These are phyloP conservation scores for Oryza rufipogon DNA, from an alignment of 176 grass and related monocot species.

Conservation along the genomic window DNA sequence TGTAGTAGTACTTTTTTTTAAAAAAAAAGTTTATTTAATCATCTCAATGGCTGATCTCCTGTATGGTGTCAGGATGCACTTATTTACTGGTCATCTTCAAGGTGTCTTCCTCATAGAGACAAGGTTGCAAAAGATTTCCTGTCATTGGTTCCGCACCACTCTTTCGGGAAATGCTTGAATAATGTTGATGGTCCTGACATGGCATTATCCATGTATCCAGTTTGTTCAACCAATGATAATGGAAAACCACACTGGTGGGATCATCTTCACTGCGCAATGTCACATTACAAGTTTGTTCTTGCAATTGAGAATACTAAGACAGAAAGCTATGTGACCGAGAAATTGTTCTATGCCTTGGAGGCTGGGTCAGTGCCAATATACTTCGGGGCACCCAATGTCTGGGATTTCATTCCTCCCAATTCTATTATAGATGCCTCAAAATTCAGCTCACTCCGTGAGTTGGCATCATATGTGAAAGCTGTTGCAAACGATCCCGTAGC, in stretches of 20 bases:
- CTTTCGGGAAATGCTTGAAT: constrained; percentile 89
- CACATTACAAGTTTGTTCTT: constrained; percentile 95
- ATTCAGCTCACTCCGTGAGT: constrained; percentile 67
- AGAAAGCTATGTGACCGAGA: constrained; percentile 93
- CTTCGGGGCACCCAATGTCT: constrained; percentile 84
- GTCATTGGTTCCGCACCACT: constrained; percentile 71
- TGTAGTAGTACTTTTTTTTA: background rate
- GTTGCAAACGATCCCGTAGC: constrained; percentile 82
- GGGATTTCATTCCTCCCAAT: constrained; percentile 87
- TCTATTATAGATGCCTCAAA: constrained; percentile 89
- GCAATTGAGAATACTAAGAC: constrained; percentile 90
- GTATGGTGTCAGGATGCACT: constrained; percentile 66
- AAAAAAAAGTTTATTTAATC: constrained; percentile 1
- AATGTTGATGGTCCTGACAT: constrained; percentile 80
- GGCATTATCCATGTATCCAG: constrained; percentile 72
- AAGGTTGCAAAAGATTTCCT: constrained; percentile 70
- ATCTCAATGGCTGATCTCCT: constrained; percentile 29
- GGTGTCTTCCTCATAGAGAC: constrained; percentile 75
- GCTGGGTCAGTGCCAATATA: constrained; percentile 91
- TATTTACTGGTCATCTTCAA: constrained; percentile 97
- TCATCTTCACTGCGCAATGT: constrained; percentile 91
- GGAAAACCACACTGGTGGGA: constrained; percentile 73
- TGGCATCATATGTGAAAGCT: constrained; percentile 71
- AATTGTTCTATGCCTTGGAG: constrained; percentile 86
- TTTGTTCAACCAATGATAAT: constrained; percentile 55